Evolutionary conservation across 257 asterid species (phyloP), one percentile per base, ranked within the genome.

Genomic region (Ballota nigra): DNA sequence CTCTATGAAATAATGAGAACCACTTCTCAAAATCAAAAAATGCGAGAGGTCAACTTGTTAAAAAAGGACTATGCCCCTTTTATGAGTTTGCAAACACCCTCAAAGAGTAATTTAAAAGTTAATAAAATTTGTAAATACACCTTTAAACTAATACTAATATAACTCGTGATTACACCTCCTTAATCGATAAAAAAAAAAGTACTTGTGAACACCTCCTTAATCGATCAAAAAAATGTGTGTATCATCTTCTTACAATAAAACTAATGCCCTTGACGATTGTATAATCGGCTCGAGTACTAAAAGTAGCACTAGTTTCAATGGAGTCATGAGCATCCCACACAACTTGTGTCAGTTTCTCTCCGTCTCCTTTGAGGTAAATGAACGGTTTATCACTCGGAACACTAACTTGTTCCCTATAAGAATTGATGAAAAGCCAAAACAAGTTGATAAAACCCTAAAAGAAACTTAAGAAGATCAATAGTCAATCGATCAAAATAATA

Each of bases 351-450:
- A 33, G 82, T 47, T 75, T 57, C 38, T 41, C 66, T 13, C 86
- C 86, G 22, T 83, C 86, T 29, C 98, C 97, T 83, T 71, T 86
- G 3, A 92, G 83, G 75, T 82, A 90, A 20, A 92, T 80, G 78
- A 73, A 87, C 20, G 88, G 95, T 80, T 87, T 92, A 4, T 84
- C 72, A 0, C 1, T 0, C 0, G 91, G 90, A 5, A 92, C 86
- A 2, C 0, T 36, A 26, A 92, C 77, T 67, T 84, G 85, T 78
- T 92, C 96, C 75, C 97, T 92, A 70, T 83, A 74, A 7, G 6
- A 61, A n/a, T 77, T 18, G n/a, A 45, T n/a, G 8, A 15, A n/a
- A 15, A 11, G n/a, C n/a, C n/a, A 4, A 18, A 0, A 51, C 13
- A 45, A 15, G 23, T 6, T 20, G 1, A 41, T 12, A 41, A 16